phyloP scores from a whole-genome alignment of 2,329 filamentous ascomycete species.

The Pseudogymnoascus sp. region DNA sequence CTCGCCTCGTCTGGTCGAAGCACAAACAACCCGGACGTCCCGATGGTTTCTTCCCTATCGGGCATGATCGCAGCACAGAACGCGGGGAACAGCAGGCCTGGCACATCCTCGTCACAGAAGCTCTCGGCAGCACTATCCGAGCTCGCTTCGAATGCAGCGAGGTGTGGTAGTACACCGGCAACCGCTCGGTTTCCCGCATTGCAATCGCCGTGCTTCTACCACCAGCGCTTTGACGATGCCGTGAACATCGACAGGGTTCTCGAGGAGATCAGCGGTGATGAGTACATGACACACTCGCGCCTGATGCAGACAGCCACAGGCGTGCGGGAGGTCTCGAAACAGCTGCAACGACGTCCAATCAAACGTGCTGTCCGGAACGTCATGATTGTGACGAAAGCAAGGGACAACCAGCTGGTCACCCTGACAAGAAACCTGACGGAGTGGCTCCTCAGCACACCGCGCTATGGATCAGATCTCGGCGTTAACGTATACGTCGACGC shows the following conservation, averaged over 20 bases:
- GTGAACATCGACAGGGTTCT: conserved; percentile 92
- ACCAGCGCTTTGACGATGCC: conserved; percentile 91
- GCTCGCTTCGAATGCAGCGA: conserved; percentile 33
- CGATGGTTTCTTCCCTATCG: conserved; percentile 50
- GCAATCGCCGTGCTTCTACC: conserved; percentile 94
- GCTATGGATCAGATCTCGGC: conserved; percentile 83
- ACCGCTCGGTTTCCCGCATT: conserved; percentile 55
- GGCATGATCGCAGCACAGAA: conserved; percentile 47
- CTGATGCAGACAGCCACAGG: conserved; percentile 92
- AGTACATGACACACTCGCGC: conserved; percentile 86
- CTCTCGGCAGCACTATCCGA: conserved; percentile 53
- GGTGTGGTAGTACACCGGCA: conserved; percentile 25
- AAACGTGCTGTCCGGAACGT: conserved; percentile 86
- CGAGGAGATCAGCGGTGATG: conserved; percentile 84
- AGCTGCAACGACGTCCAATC: conserved; percentile 85
- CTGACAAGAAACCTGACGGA: conserved; percentile 80
- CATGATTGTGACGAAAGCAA: conserved; percentile 98
- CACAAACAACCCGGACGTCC: conserved; percentile 46
- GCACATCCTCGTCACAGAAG: conserved; percentile 42
- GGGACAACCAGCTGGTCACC: conserved; percentile 86
- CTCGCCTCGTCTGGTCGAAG: conserved; percentile 60
- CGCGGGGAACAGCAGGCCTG: conserved; percentile 20
- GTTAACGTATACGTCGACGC: conserved; percentile 98
- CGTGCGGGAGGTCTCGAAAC: conserved; percentile 91
- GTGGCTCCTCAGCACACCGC: conserved; percentile 82